Evolutionary conservation across 129 eudicot species (phyloP).

Genomic region (Lonicera japonica): DNA sequence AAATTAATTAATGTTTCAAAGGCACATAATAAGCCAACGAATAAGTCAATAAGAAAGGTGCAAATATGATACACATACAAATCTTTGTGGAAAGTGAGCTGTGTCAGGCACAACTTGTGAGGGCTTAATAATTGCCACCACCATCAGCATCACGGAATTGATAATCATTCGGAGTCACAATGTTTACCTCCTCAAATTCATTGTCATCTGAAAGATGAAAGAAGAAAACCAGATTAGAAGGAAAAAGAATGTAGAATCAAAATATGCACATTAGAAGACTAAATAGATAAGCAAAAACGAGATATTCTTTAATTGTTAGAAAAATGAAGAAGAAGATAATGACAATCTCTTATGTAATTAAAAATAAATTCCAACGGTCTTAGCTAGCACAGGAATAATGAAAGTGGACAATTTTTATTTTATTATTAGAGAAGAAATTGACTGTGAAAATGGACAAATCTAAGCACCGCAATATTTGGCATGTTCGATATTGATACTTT

Average conservation of each 20-base stretch:
- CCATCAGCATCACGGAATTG: conserved; percentile 67
- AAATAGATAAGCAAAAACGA: background rate
- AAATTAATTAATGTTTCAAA: no score
- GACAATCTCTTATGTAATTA: background rate
- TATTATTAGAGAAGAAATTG: no score
- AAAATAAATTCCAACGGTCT: background rate
- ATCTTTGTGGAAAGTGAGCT: conserved; percentile 5
- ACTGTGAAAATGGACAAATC: no score
- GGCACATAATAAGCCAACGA: no score
- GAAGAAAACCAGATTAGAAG: background rate
- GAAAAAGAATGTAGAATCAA: background rate
- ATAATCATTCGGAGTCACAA: conserved; percentile 57
- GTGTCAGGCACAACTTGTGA: background rate
- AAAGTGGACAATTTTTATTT: no score
- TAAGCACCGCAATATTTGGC: no score
- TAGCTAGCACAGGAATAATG: no score
- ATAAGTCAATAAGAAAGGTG: no score
- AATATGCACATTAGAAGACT: background rate
- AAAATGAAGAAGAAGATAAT: background rate
- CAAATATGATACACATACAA: no score
- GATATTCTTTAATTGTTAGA: background rate
- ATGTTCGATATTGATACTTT: no score
- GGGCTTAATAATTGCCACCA: conserved; percentile 45
- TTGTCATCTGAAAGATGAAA: conserved; percentile 54
- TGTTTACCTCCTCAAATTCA: conserved; percentile 83